Evolutionary conservation across 768 basidiomycete genomes (phyloP), one percentile per base, ranked within the genome.

Genomic region (Podaxis sp.): DNA sequence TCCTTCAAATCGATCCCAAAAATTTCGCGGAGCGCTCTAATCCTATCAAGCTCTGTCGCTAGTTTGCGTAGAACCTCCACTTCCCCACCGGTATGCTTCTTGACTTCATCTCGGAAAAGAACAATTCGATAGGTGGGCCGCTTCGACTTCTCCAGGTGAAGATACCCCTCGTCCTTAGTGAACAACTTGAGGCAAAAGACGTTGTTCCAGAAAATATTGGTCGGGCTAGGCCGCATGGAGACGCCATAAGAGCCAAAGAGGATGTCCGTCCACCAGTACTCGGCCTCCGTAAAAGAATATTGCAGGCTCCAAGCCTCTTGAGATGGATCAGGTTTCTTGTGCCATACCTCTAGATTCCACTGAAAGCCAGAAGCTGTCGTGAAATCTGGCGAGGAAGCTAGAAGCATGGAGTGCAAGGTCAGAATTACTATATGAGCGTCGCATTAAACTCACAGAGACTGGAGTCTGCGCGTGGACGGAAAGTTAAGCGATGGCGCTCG

Each of bases 41-140:
- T 71, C 62, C 75, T 71, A 51, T 77, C 73, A 50, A 54, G 0
- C 59, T 77, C 76, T 3, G 64, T 70, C 22, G n/a, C 60, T n/a
- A 77, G 54, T 13, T 55, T 70, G 52, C 51, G 62, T 6, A 74
- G 24, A 3, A 68, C 64, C 26, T 73, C 69, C 13, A 66, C 65
- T 15, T 66, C 50, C 15, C 64, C 53, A 22, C 73, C 75, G 24
- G 66, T 51, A 33, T 65, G 54, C 51, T 65, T 65, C 67, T 68
- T 72, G n/a, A 76, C 68, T 51, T 73, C 65, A 11, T 66, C 66
- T n/a, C 70, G 71, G 6, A 66, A 46, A 65, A 77, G 56, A 13
- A 68, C 57, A 52, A 73, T 66, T 24, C 66, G 60, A 63, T 67
- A 70, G 62, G 61, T 66, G 15, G 60, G 60, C 44, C 58, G 62